These are phyloP conservation scores for Rhodotorula sp. DNA, from an alignment of 1,284 basidiomycete species.

Conservation along the genomic window DNA sequence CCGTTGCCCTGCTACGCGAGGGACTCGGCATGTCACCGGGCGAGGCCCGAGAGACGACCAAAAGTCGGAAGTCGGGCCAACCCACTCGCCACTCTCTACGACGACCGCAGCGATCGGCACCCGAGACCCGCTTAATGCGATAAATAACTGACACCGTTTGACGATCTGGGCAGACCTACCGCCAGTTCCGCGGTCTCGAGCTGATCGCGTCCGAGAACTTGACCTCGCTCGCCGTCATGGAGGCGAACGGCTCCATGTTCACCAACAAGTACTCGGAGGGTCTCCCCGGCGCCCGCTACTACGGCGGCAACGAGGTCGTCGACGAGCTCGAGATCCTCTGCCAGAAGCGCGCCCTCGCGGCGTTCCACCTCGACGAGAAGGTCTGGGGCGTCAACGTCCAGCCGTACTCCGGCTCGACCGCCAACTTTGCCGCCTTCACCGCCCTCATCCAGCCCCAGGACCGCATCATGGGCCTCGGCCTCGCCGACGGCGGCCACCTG, in stretches of 20 bases:
- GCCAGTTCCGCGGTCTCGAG: slow-evolving; percentile 96
- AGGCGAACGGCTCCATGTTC: slow-evolving; percentile 97
- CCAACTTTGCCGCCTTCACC: slow-evolving; percentile 96
- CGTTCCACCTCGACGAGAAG: slow-evolving; percentile 82
- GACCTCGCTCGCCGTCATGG: slow-evolving; percentile 89
- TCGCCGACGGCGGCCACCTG: slow-evolving; percentile 96
- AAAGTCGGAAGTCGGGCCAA: not conserved
- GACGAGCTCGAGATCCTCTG: slow-evolving; percentile 94
- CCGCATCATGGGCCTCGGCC: slow-evolving; percentile 97
- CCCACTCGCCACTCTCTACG: no score
- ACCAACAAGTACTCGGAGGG: slow-evolving; percentile 56
- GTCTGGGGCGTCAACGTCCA: slow-evolving; percentile 99
- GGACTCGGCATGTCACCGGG: no score
- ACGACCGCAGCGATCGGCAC: not conserved
- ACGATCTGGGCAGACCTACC: slow-evolving; percentile 29
- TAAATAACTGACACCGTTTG: not conserved
- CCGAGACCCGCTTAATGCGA: not conserved
- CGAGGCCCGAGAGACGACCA: not conserved
- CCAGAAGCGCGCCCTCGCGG: slow-evolving; percentile 91
- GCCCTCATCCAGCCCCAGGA: slow-evolving; percentile 97
- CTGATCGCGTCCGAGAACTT: slow-evolving; percentile 96
- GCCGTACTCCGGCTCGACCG: slow-evolving; percentile 73
- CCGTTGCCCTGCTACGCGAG: no score
- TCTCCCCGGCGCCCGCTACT: slow-evolving; percentile 83
- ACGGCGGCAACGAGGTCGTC: slow-evolving; percentile 79